Percentiles rank a stretch among this genome's conserved stretches.
Evolutionary conservation across 2,329 filamentous ascomycete genomes (phyloP).

Genomic region (Alternaria panax): DNA sequence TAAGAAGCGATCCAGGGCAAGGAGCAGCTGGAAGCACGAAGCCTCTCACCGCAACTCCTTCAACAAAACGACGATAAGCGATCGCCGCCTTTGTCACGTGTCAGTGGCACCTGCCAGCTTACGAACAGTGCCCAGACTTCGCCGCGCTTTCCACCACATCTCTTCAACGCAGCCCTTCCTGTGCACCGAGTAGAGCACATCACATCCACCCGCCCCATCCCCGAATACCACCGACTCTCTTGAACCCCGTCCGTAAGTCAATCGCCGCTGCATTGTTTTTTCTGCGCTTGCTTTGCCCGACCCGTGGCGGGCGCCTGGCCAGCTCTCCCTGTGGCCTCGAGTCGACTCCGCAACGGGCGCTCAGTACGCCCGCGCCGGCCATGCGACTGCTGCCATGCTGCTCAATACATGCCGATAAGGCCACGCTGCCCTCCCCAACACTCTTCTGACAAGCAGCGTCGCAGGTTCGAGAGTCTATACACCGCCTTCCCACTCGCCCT

Average conservation of each 20-base stretch:
- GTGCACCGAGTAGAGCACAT: slow-evolving; percentile 52
- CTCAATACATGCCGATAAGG: slow-evolving; percentile 18
- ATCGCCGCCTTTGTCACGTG: slow-evolving; percentile 42
- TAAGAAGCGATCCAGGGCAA: slow-evolving; percentile 24
- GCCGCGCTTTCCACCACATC: slow-evolving; percentile 41
- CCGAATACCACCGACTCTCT: slow-evolving; percentile 45
- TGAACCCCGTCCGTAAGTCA: slow-evolving; percentile 48
- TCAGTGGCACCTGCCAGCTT: slow-evolving; percentile 32
- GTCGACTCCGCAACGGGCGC: slow-evolving; percentile 38
- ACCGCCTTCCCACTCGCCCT: slow-evolving; percentile 34
- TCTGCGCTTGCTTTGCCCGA: slow-evolving; percentile 23
- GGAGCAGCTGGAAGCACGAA: slow-evolving; percentile 4
- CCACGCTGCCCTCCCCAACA: slow-evolving; percentile 23
- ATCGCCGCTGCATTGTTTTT: slow-evolving; percentile 23
- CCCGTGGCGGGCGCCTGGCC: slow-evolving; percentile 20
- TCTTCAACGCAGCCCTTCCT: slow-evolving; percentile 49
- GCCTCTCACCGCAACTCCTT: slow-evolving; percentile 28
- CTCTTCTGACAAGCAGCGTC: slow-evolving; percentile 19
- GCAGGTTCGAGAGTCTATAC: slow-evolving; percentile 50
- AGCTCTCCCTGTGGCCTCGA: slow-evolving; percentile 29
- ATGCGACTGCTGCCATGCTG: slow-evolving; percentile 12
- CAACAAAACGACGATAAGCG: slow-evolving; percentile 30
- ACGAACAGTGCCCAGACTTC: slow-evolving; percentile 37
- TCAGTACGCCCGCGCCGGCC: slow-evolving; percentile 31
- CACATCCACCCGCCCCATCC: slow-evolving; percentile 47